Evolutionary conservation across 768 basidiomycete genomes (phyloP), one percentile per base, ranked within the genome.

Genomic region (Hysterangium stoloniferum): DNA sequence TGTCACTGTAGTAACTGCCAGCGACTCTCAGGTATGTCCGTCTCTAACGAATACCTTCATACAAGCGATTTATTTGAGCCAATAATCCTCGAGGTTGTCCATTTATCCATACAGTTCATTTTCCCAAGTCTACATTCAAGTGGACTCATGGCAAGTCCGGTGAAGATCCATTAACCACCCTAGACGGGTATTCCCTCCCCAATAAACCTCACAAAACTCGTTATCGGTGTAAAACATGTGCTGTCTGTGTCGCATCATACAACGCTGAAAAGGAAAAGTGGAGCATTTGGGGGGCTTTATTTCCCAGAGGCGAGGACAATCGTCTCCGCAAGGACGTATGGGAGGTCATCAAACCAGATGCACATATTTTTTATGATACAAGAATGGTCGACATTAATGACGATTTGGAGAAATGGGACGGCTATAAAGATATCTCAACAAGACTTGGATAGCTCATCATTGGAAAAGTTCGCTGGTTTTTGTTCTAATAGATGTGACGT

Each of bases 1-100:
- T 85, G 81, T 55, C 84, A 86, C 58, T 86, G 84, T 59, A 79
- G 78, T 3, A 61, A 73, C n/a, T 86, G 84, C 58, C 84, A 85
- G 62, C 67, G 74, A 34, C 60, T 83, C 45, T 76, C 66, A 56
- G 78, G 81, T 75, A 59, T 52, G 68, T 54, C 42, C 37, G 9
- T 32, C 20, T 28, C 13, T 3, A 27, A 45, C 20, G 27, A 36
- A n/a, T 31, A 11, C n/a, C 13, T 27, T 35, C 53, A 56, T 34
- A 33, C 19, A 24, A 9, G 3, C 34, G 25, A 48, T 37, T 20
- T 6, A 11, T 35, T 35, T 35, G 19, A 11, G 12, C 20, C 25
- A 36, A 22, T 19, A 24, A 32, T 17, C 20, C 22, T 19, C 32
- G 48, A 82, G 82, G 71, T 3, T 76, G 73, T 54, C 77, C 82